Conservation (phyloP, 106 monocot genomes). For the Narthecium ossifragum region DNA sequence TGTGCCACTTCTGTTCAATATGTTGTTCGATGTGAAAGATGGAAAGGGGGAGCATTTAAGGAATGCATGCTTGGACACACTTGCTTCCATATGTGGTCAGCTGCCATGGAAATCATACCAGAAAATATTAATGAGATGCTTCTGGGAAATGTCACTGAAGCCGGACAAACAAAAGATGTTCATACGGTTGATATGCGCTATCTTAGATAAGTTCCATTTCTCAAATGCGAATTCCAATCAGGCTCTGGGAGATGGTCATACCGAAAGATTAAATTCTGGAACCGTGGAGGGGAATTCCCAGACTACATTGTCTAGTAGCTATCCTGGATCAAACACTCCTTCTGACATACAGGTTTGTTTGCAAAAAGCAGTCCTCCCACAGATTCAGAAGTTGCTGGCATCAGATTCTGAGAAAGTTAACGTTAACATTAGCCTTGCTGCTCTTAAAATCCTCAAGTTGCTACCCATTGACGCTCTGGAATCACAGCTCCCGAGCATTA, state of each 20-base stretch:
- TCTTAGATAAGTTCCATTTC: constrained; percentile 79
- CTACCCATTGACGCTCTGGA: constrained; percentile 57
- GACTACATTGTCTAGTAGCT: not conserved
- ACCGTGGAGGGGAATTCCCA: not conserved
- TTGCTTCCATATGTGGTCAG: constrained; percentile 66
- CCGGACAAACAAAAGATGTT: constrained; percentile 75
- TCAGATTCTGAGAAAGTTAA: constrained; percentile 75
- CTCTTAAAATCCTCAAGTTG: constrained; percentile 79
- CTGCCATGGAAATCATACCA: constrained; percentile 69
- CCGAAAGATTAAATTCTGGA: constrained; percentile 2
- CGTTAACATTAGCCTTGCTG: constrained; percentile 63
- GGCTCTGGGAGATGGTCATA: not conserved
- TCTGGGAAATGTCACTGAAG: constrained; percentile 48
- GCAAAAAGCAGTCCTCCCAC: constrained; percentile 50
- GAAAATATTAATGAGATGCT: constrained; percentile 57
- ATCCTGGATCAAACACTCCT: constrained; percentile 11
- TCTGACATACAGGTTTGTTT: constrained; percentile 37
- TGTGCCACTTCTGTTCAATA: constrained; percentile 79
- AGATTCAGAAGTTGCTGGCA: constrained; percentile 49
- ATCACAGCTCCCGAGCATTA: constrained; percentile 65
- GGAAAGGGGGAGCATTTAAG: constrained; percentile 78
- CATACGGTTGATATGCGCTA: constrained; percentile 62
- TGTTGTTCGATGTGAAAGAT: constrained; percentile 78
- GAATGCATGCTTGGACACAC: constrained; percentile 65
- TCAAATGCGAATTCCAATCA: constrained; percentile 4